Evolutionary conservation across 345 rosid genomes (phyloP).

Genomic region (Heritiera fomes): DNA sequence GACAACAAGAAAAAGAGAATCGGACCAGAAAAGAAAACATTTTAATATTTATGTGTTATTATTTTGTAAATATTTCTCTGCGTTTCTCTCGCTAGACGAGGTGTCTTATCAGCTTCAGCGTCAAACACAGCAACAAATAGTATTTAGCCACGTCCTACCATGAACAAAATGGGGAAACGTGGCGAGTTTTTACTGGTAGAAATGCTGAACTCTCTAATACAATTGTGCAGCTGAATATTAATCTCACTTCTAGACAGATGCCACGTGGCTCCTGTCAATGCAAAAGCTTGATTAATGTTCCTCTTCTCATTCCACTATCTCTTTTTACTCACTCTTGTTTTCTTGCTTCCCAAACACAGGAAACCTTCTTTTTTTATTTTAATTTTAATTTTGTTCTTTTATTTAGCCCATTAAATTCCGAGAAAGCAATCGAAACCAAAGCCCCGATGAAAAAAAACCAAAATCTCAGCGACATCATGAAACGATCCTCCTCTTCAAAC

Average conservation of each 20-base stretch:
- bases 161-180: neutral
- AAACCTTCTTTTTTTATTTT: neutral
- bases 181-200: neutral
- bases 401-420: constrained; percentile 9
- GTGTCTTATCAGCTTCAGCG: neutral
- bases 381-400: neutral
- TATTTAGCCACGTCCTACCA: neutral
- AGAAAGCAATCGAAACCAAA: constrained; percentile 22
- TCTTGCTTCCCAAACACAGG: constrained; percentile 14
- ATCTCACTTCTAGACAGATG: neutral
- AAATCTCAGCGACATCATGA: constrained; percentile 37
- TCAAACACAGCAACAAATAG: neutral
- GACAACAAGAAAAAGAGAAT: too few relatives aligned
- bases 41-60: too few relatives aligned
- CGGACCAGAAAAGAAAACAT: too few relatives aligned
- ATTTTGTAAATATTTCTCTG: too few relatives aligned
- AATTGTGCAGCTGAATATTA: neutral
- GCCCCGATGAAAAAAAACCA: constrained; percentile 7
- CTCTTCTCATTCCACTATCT: neutral
- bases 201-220: neutral
- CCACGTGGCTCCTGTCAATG: constrained; percentile 8
- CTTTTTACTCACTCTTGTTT: neutral
- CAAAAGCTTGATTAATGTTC: neutral
- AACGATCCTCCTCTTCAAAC: constrained; percentile 63
- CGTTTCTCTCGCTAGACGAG: too few relatives aligned